phyloP scores from a whole-genome alignment of 129 eudicot species.

The Pittosporum tobira region DNA sequence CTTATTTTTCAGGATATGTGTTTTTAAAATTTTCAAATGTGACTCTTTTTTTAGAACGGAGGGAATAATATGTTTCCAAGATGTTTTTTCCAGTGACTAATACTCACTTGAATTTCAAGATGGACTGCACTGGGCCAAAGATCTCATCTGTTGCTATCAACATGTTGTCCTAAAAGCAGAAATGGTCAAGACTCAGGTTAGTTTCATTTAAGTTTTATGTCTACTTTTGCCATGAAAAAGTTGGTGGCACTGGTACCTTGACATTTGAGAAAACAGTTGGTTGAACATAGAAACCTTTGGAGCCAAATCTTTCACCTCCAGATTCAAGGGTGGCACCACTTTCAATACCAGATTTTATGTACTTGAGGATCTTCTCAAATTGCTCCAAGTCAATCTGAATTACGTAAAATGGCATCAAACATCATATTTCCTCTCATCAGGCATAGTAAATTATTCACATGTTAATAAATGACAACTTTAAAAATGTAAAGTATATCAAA shows the following conservation, averaged over 20 bases:
- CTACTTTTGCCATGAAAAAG: not conserved
- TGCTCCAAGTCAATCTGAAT: constrained; percentile 30
- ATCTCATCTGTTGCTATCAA: constrained; percentile 39
- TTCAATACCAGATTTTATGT: constrained; percentile 31
- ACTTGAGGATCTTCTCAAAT: constrained; percentile 35
- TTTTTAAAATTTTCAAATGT: no score
- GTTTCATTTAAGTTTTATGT: not conserved
- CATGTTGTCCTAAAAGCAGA: constrained; percentile 37
- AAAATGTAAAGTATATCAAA: no score
- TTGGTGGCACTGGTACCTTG: constrained; percentile 19
- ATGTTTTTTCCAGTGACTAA: not conserved
- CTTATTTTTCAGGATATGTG: no score
- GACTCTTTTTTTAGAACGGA: no score
- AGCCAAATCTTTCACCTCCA: constrained; percentile 40
- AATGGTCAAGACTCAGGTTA: not conserved
- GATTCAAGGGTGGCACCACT: constrained; percentile 39
- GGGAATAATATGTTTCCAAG: no score
- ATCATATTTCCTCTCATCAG: no score
- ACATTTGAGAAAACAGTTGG: constrained; percentile 46
- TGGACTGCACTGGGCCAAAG: constrained; percentile 43
- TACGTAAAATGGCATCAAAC: no score
- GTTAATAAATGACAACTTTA: no score
- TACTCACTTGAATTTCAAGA: constrained; percentile 47
- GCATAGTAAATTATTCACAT: no score
- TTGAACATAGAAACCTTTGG: constrained; percentile 35